Evolutionary conservation across 805 yeast species (phyloP), one percentile per base, ranked within the genome.

Genomic region (Candida incommunis): DNA sequence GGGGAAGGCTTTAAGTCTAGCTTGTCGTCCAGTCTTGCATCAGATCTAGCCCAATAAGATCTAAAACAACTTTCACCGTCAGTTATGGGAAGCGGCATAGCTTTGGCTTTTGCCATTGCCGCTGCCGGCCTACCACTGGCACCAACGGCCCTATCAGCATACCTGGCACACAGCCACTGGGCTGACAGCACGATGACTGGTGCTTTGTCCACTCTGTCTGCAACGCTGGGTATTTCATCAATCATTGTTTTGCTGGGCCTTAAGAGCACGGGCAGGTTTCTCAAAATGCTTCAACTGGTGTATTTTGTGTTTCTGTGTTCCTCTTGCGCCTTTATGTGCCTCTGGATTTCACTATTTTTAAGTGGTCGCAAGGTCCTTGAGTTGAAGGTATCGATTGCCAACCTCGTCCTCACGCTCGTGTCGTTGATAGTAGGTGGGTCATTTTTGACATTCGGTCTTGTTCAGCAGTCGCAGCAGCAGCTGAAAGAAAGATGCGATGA

Each of bases 251-350:
- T 27, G 37, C 42, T 31, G 35, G 3, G 24, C 42, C 42, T 43
- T 43, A 24, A 37, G 43, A 43, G 26, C 42, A 21, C 16, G 13
- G 45, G 27, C 31, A 27, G 40, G 34, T 29, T 23, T 27, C 23
- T 42, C 45, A 27, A 43, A 22, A 26, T 23, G 35, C 31, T 13
- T 18, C 50, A 41, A 9, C 48, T 15, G n/a, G 34, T n/a, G 29
- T 46, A 4, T 21, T 18, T 47, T 5, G 35, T 24, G n/a, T n/a
- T 43, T 3, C 43, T 29, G 5, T 21, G 35, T 11, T 18, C 45
- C 11, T 2, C 48, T n/a, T 21, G 43, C 13, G 48, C 48, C 15
- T 16, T 44, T 3, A 49, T 48, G 27, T 41, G 46, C 20, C 41
- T 44, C 13, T 48, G 49, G 49, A 20, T 24, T 16, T n/a, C 49